Base-by-base conservation (phyloP, 1,284 basidiomycete species). In the Fomes fomentarius region DNA sequence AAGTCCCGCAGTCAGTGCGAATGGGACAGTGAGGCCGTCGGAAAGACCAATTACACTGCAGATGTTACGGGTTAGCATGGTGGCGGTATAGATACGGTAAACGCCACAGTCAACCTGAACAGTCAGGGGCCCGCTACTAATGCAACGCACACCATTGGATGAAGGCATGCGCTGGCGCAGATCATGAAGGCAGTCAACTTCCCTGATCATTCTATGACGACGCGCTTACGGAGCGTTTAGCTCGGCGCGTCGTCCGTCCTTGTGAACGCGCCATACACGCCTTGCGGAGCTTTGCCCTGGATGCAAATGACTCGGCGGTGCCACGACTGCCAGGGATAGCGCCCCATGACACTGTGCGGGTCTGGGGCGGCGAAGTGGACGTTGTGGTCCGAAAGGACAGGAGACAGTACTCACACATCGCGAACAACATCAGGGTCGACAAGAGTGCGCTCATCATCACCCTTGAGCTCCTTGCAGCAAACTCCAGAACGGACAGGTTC, bases 21-120 rank as follows among this genome's bases (percentile, higher is more conserved):
- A 96, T 0, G 94, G 94, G 1, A 97, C 94, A 0, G 94, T 97
- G 42, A 98, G 76, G n/a, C 96, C 96, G 69, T 99, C 96, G 0
- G 91, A 93, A 10, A 98, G 84, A 41, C 96, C 96, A 63, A 98
- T 98, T 59, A 96, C 87, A 49, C 93, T 95, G 65, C n/a, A 52
- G 40, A 37, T n/a, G 44, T 50, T 46, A 39, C 42, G 40, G 11
- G 43, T 56, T 34, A 54, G 54, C 35, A 52, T 12, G 43, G 24
- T 19, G 24, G n/a, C 38, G 3, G 26, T n/a, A 8, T 17, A 9
- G 24, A 30, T 17, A 31, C 40, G 30, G 30, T 21, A 45, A 21
- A 46, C 22, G 31, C 45, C 33, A 24, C 45, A 25, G 19, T 47
- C 45, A 47, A 9, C 3, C 21, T 22, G 19, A 17, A 21, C 38